phyloP scores from a whole-genome alignment of 2,329 filamentous ascomycete species.

The Diplodia intermedia region DNA sequence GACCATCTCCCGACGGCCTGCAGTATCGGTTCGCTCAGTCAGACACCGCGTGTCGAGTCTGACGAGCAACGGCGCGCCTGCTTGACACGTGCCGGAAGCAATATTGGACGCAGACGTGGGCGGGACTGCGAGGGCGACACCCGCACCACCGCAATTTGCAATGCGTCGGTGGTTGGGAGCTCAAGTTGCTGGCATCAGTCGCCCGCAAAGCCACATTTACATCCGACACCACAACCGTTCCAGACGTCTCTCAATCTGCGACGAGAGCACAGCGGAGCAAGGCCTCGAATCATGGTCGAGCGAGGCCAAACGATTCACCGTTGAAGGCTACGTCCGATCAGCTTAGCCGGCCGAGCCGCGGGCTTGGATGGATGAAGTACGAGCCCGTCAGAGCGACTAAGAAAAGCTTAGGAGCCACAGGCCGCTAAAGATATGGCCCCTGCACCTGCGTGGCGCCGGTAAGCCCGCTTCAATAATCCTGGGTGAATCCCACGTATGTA shows the following conservation, averaged over 20 bases:
- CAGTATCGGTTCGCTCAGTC: constrained; percentile 27
- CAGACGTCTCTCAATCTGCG: constrained; percentile 8
- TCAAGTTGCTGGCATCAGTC: neutral
- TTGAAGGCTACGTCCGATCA: constrained; percentile 20
- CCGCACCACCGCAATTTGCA: constrained; percentile 1
- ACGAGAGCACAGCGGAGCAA: neutral
- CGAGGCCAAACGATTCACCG: neutral
- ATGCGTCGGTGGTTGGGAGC: neutral
- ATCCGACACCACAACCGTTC: constrained; percentile 1
- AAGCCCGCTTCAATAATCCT: constrained; percentile 30
- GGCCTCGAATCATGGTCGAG: constrained; percentile 10
- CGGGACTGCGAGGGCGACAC: neutral
- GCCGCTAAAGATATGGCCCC: constrained; percentile 28
- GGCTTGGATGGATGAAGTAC: constrained; percentile 26
- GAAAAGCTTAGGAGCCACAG: constrained; percentile 27
- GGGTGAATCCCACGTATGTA: constrained; percentile 29
- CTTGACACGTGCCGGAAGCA: constrained; percentile 12
- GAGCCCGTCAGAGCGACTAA: constrained; percentile 27
- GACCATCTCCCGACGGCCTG: constrained; percentile 22
- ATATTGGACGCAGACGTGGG: constrained; percentile 15
- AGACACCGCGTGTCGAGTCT: constrained; percentile 21
- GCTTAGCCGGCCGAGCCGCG: constrained; percentile 29
- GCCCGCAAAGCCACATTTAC: constrained; percentile 4
- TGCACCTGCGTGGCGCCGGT: constrained; percentile 28
- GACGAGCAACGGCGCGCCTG: constrained; percentile 16